Base-by-base conservation (phyloP, 768 basidiomycete genomes). In the Pluteus cervinus region DNA sequence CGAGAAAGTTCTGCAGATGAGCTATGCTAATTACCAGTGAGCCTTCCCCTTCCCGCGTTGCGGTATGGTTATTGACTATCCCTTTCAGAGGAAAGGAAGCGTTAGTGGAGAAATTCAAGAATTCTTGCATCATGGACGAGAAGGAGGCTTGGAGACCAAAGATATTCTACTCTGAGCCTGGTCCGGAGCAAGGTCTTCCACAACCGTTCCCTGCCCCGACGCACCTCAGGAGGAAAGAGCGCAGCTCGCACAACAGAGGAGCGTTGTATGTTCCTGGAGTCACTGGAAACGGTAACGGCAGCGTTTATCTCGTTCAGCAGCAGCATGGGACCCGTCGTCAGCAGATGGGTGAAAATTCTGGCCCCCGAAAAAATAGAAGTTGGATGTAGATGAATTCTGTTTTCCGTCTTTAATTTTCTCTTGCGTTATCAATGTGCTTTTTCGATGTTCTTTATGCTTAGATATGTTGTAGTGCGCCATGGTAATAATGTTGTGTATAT, bases 1-100 rank as follows among this genome's bases (percentile, higher is more conserved):
- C 43, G 86, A 92, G 58, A 93, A 93, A 52, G 80, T 90, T 7
- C 60, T 91, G 36, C 84, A 91, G 50, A 88, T 91, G 82, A 85
- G 83, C 47, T 93, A 91, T 53, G 91, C 90, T 3, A 91, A 88
- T 48, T 90, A 87, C 52, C 89, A 92, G 88, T 89, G 44, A 37
- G 86, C 70, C 12, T 15, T 29, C 15, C 42, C 49, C 38, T 18
- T 36, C 39, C 14, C 36, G 46, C 16, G 14, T 14, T 14, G 4
- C 15, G 24, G 39, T 26, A 26, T 20, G 33, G 22, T 15, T 11
- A 1, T 24, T 37, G 30, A 33, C 34, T 7, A 23, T 22, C 18
- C 10, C 14, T 12, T 24, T 17, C 49, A 85, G 86, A 65, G 90
- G 90, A 33, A 93, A 93, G 55, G 86, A 89, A 58, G 83, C 88